phyloP scores from a whole-genome alignment of 495 filamentous ascomycete genomes.

The Penicillium paradoxum region DNA sequence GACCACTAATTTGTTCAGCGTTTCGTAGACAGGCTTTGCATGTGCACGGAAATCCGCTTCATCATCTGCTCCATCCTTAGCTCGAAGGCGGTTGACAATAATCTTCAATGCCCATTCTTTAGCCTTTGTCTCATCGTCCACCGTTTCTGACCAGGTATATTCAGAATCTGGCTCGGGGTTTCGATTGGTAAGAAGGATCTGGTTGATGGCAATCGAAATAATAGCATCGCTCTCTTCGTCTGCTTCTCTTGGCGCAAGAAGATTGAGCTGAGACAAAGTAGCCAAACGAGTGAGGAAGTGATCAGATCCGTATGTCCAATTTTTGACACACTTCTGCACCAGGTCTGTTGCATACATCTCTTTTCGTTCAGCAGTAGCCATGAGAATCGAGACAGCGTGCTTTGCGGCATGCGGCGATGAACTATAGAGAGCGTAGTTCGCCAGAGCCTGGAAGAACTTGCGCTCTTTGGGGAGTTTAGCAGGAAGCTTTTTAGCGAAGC shows the following conservation, averaged over 20 bases:
- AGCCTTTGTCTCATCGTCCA: conserved; percentile 74
- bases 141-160: conserved; percentile 64
- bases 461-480: conserved; percentile 79
- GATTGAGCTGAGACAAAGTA: conserved; percentile 74
- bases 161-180: conserved; percentile 42
- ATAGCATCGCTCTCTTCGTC: conserved; percentile 71
- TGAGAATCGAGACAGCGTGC: conserved; percentile 84
- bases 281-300: conserved; percentile 83
- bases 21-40: conserved; percentile 65
- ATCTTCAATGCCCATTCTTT: conserved; percentile 87
- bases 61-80: conserved; percentile 49
- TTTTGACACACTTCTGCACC: conserved; percentile 63
- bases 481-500: conserved; percentile 80
- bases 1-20: conserved; percentile 68
- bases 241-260: conserved; percentile 68
- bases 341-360: conserved; percentile 86
- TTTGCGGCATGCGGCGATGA: conserved; percentile 80
- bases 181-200: conserved; percentile 68
- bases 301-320: conserved; percentile 69
- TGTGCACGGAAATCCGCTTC: conserved; percentile 57
- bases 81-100: conserved; percentile 79
- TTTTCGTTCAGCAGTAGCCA: conserved; percentile 73
- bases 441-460: conserved; percentile 75
- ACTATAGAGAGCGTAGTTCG: conserved; percentile 75
- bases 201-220: conserved; percentile 68